These are phyloP conservation scores for Cymodocea nodosa DNA, from an alignment of 116 monocot genomes.

Conservation along the genomic window DNA sequence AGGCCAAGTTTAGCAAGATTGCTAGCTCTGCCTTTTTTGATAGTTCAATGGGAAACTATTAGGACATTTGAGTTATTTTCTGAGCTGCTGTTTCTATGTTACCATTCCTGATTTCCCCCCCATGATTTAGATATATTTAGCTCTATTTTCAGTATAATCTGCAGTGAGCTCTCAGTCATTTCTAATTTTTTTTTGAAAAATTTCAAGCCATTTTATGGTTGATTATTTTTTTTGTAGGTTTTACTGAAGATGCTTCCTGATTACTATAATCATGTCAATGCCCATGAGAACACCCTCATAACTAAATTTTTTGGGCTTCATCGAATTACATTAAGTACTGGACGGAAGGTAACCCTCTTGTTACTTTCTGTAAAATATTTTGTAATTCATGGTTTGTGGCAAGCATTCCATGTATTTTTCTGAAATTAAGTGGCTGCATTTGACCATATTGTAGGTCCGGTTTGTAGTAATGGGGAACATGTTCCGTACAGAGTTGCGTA, in stretches of 20 bases:
- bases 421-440: background rate
- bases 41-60: no score
- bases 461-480: constrained; percentile 99
- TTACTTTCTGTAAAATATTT: background rate
- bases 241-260: constrained; percentile 77
- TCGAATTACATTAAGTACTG: constrained; percentile 70
- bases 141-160: background rate
- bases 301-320: constrained; percentile 99
- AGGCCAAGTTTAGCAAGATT: no score
- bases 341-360: constrained; percentile 64
- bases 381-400: background rate
- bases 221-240: constrained; percentile 31
- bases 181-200: background rate
- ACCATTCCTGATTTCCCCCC: no score
- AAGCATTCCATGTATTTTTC: background rate
- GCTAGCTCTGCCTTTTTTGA: no score
- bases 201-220: background rate
- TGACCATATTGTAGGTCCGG: constrained; percentile 39
- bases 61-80: no score
- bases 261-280: constrained; percentile 69
- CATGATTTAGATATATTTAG: no score
- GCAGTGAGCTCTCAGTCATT: background rate
- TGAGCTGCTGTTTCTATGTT: no score
- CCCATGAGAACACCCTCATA: constrained; percentile 86
- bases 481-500: constrained; percentile 84